Base-by-base conservation (phyloP, 345 rosid genomes). In the Gossypium longicalyx region DNA sequence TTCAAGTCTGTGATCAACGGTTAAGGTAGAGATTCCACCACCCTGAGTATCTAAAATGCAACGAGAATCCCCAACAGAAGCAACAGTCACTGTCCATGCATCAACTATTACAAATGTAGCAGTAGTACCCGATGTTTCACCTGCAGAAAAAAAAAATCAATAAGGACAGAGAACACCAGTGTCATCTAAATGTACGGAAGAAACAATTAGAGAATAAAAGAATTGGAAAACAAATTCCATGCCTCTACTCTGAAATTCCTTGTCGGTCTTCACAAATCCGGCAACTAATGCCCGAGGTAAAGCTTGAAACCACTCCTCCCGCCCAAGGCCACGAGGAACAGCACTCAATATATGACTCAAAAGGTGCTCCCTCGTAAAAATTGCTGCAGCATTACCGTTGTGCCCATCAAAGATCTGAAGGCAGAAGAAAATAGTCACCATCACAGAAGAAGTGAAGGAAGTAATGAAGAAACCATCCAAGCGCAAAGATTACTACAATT, bases 221-320 rank as follows among this genome's bases (percentile, higher is more conserved):
- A 77, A 67, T 5, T 16, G 17, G 52, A 12, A 76, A 76, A 25
- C 27, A 60, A 48, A 45, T 25, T 75, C 48, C 80, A 77, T 77
- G 80, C 97, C 97, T 94, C 87, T 89, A 70, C 83, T 88, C 87
- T 94, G 98, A 72, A 94, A 94, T 85, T 91, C 97, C 80, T 88
- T 94, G 77, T 94, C 97, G 0, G 98, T 91, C 88, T 88, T 94
- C 62, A 94, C 98, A 70, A 94, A 94, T 15, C 98, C 98, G 29
- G 98, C 86, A 43, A 89, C 98, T 72, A 94, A 83, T 4, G 97
- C 98, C 73, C 94, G 87, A 53, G 96, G 97, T 68, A 92, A 83
- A 15, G 97, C 93, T 44, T 88, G 97, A 74, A 92, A 89, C 94
- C 98, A 94, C 49, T 94, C 94, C 19, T 94, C 97, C 44, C 88